Percentiles rank a stretch among this genome's conserved stretches.
These are phyloP conservation scores for Saraca asoca DNA, from an alignment of 331 rosid species.

Conservation along the genomic window DNA sequence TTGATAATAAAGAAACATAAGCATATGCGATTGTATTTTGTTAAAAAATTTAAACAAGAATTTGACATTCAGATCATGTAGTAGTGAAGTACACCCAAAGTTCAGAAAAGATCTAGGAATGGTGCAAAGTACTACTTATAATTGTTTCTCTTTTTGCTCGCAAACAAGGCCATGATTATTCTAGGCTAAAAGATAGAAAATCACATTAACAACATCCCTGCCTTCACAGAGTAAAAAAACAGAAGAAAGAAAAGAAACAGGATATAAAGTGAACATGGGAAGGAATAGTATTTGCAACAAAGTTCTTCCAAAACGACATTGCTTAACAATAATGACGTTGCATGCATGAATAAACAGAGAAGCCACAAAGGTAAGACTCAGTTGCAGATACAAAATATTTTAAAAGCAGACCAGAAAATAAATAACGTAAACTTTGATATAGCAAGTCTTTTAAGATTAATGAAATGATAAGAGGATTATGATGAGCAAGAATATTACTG, in stretches of 20 bases:
- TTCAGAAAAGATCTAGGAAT: constrained; percentile 6
- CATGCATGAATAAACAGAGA: background rate
- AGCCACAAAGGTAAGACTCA: background rate
- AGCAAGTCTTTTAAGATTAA: background rate
- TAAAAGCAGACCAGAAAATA: background rate
- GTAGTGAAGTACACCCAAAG: constrained; percentile 19
- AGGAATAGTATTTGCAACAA: too few relatives aligned
- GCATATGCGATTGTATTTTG: constrained; percentile 3
- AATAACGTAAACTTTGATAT: background rate
- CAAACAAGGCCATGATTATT: constrained; percentile 3
- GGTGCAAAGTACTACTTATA: constrained; percentile 2
- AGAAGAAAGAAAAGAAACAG: background rate
- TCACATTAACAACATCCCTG: background rate
- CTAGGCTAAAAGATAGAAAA: background rate
- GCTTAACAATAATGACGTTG: background rate
- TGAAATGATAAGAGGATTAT: background rate
- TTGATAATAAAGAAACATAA: too few relatives aligned
- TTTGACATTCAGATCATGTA: constrained; percentile 22
- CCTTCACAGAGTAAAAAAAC: background rate
- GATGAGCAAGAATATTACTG: background rate
- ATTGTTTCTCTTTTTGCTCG: constrained; percentile 8
- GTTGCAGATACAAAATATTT: background rate
- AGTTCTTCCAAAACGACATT: too few relatives aligned
- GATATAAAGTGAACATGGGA: background rate
- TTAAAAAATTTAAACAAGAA: constrained; percentile 3